These are phyloP conservation scores for Ophidiomyces ophidiicola DNA, from an alignment of 2,329 filamentous ascomycete species.

Conservation along the genomic window DNA sequence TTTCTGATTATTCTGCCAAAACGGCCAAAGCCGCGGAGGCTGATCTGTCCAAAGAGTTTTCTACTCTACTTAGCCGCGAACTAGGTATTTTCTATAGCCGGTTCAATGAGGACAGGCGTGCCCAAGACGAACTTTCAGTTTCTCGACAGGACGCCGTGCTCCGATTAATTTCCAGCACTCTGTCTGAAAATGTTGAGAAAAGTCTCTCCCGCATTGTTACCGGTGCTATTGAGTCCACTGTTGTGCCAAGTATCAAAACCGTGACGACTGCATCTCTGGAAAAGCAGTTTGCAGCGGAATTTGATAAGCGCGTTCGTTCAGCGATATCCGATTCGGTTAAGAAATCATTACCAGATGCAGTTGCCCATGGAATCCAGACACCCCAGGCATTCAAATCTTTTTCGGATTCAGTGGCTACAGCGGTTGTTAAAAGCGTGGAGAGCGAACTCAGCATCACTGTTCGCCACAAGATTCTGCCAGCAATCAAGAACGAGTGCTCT, in stretches of 20 bases:
- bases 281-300: conserved; percentile 55
- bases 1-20: conserved; percentile 42
- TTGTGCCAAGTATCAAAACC: conserved; percentile 62
- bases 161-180: conserved; percentile 53
- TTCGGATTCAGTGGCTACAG: conserved; percentile 57
- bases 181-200: conserved; percentile 61
- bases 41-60: conserved; percentile 38
- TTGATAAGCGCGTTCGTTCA: conserved; percentile 55
- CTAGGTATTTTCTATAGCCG: conserved; percentile 46
- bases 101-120: conserved; percentile 57
- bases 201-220: conserved; percentile 66
- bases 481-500: conserved; percentile 52
- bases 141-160: conserved; percentile 60
- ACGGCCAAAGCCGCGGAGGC: conserved; percentile 47
- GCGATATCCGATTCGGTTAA: conserved; percentile 62
- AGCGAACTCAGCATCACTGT: conserved; percentile 52
- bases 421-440: conserved; percentile 57
- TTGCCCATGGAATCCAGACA: conserved; percentile 58
- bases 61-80: conserved; percentile 37
- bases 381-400: conserved; percentile 61
- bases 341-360: conserved; percentile 52
- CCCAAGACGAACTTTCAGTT: conserved; percentile 49
- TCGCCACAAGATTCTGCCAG: conserved; percentile 52
- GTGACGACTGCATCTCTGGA: conserved; percentile 56
- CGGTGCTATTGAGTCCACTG: conserved; percentile 58